These are phyloP conservation scores for Catunica adiposa DNA, from an alignment of 2,329 filamentous ascomycete species.

Conservation along the genomic window DNA sequence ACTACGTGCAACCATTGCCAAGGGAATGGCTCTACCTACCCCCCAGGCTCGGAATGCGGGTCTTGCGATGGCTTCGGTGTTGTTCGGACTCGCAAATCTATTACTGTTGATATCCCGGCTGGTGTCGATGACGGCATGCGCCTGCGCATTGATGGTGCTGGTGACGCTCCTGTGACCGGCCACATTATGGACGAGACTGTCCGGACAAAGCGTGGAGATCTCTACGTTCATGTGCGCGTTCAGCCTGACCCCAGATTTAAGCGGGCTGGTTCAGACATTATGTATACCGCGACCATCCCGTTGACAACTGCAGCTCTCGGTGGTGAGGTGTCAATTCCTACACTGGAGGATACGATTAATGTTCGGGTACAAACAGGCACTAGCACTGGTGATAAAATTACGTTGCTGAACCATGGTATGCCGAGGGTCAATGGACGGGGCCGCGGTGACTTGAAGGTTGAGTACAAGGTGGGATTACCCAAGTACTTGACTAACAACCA, in stretches of 20 bases:
- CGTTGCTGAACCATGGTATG: constrained; percentile 84
- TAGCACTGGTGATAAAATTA: constrained; percentile 81
- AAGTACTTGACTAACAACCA: constrained; percentile 88
- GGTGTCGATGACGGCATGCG: constrained; percentile 96
- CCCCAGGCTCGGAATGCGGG: constrained; percentile 64
- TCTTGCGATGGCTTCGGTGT: constrained; percentile 73
- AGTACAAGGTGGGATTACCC: constrained; percentile 90
- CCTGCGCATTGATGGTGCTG: constrained; percentile 67
- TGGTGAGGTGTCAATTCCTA: constrained; percentile 78
- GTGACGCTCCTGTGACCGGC: constrained; percentile 70
- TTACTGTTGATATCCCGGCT: constrained; percentile 81
- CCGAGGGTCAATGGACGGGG: constrained; percentile 57
- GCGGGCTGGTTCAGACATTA: constrained; percentile 71
- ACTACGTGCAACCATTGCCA: constrained; percentile 71
- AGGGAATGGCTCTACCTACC: constrained; percentile 60
- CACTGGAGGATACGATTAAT: constrained; percentile 76
- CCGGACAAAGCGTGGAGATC: constrained; percentile 60
- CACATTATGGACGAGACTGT: constrained; percentile 40
- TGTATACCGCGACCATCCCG: constrained; percentile 82
- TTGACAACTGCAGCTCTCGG: constrained; percentile 85
- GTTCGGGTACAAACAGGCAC: constrained; percentile 86
- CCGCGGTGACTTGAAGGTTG: constrained; percentile 72
- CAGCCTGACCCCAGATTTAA: constrained; percentile 82
- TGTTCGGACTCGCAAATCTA: constrained; percentile 62
- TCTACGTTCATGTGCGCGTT: constrained; percentile 82